Percentiles rank a stretch among this genome's conserved stretches.
These are phyloP conservation scores for Smittium culicis DNA, from an alignment of 371 early-diverging fungal species.

Conservation along the genomic window DNA sequence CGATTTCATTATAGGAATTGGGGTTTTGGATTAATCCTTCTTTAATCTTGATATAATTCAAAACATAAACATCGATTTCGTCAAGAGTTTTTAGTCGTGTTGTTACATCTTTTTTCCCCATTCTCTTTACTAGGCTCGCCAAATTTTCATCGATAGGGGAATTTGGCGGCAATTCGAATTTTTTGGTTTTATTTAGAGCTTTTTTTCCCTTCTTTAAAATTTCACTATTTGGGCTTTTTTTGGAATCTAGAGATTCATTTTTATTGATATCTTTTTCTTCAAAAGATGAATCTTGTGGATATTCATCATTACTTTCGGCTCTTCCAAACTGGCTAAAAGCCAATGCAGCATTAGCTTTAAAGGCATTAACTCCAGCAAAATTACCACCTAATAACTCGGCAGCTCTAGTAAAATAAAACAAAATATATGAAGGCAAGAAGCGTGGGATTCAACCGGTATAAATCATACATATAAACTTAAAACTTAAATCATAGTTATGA, in stretches of 20 bases:
- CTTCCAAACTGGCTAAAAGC: slow-evolving; percentile 28
- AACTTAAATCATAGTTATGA: too few species aligned
- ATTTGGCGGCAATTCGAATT: background rate
- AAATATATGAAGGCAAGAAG: too few species aligned
- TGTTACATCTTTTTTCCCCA: slow-evolving; percentile 27
- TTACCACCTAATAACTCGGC: slow-evolving; percentile 30
- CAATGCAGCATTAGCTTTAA: slow-evolving; percentile 32
- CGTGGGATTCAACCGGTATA: too few species aligned
- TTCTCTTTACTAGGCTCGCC: slow-evolving; percentile 28
- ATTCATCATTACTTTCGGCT: background rate
- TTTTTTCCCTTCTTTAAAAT: too few species aligned
- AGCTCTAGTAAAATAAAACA: slow-evolving; percentile 24
- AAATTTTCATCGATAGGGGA: slow-evolving; percentile 25
- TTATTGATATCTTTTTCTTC: background rate
- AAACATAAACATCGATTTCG: slow-evolving; percentile 23
- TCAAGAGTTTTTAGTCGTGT: slow-evolving; percentile 31
- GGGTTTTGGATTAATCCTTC: background rate
- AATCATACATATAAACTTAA: too few species aligned
- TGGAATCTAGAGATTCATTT: background rate
- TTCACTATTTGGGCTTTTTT: too few species aligned
- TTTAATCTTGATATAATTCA: slow-evolving; percentile 17
- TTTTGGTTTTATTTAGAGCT: background rate
- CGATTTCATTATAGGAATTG: background rate
- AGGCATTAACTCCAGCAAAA: slow-evolving; percentile 30
- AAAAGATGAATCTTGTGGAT: background rate